A percentile compares a stretch with the other conserved stretches of the same genome.
Evolutionary conservation across 176 grass and related monocot species (phyloP).

Genomic region (Secale cereale): DNA sequence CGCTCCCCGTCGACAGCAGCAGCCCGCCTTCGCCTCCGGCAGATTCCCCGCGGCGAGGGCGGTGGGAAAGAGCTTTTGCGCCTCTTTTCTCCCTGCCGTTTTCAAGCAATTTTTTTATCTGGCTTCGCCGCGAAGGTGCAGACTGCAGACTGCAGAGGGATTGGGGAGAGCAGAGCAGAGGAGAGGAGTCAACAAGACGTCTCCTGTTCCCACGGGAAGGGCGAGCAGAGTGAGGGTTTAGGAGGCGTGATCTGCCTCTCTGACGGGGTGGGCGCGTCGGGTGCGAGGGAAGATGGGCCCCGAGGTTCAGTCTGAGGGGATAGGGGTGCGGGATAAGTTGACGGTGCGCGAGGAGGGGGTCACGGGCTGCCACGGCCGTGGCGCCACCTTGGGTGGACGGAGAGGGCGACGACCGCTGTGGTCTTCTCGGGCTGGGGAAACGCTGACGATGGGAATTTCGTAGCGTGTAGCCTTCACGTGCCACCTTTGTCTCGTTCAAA

Average conservation of each 20-base stretch:
- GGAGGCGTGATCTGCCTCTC: neutral
- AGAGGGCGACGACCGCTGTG: neutral
- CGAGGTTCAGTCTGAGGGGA: neutral
- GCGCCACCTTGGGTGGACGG: neutral
- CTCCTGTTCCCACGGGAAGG: neutral
- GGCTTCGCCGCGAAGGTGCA: slow-evolving; percentile 24
- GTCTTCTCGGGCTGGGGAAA: neutral
- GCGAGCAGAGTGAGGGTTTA: neutral
- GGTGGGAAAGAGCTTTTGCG: neutral
- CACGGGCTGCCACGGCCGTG: neutral
- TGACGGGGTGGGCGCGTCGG: neutral
- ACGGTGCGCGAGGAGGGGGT: neutral
- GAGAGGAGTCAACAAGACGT: slow-evolving; percentile 8
- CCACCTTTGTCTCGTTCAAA: neutral
- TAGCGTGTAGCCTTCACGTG: neutral
- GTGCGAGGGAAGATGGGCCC: neutral
- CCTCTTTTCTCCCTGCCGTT: neutral
- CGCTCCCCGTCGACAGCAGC: neutral
- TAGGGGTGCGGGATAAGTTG: neutral
- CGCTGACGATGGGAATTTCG: neutral
- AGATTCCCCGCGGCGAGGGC: neutral
- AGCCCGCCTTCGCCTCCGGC: neutral
- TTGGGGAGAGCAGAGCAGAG: neutral
- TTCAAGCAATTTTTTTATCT: neutral
- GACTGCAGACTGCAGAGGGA: neutral